These are phyloP conservation scores for Zostera marina DNA, from an alignment of 116 monocot species.

Conservation along the genomic window DNA sequence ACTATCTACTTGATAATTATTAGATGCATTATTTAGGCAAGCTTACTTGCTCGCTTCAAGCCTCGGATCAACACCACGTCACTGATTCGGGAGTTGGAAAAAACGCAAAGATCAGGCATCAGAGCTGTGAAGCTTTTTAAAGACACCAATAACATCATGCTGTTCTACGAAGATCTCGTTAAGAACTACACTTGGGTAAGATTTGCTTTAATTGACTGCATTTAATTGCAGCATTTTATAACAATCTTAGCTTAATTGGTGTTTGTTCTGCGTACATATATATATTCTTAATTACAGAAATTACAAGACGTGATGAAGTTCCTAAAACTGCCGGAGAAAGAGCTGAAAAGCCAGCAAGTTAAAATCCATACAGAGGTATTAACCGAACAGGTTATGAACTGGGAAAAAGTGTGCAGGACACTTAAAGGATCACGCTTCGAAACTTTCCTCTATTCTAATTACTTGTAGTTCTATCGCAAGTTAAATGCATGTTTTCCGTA, in stretches of 20 bases:
- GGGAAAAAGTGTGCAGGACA: conserved; percentile 30
- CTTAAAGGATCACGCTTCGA: conserved; percentile 53
- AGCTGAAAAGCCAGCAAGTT: conserved; percentile 53
- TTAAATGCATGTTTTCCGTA: too few species aligned
- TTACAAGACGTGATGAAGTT: conserved; percentile 54
- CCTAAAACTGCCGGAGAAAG: conserved; percentile 37
- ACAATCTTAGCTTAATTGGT: too few species aligned
- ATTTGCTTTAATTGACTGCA: too few species aligned
- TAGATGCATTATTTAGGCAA: conserved; percentile 29
- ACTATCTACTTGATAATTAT: too few species aligned
- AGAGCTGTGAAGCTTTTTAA: conserved; percentile 49
- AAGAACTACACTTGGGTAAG: conserved; percentile 38
- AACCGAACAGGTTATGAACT: conserved; percentile 52
- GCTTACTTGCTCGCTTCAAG: conserved; percentile 59
- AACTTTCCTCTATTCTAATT: conserved; percentile 30
- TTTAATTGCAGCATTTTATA: too few species aligned
- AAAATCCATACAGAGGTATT: conserved; percentile 75
- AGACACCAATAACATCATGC: conserved; percentile 43
- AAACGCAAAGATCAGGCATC: conserved; percentile 17
- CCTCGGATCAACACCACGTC: conserved; percentile 34
- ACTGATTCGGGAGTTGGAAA: conserved; percentile 34
- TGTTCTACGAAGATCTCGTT: conserved; percentile 77
- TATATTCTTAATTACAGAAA: conserved; percentile 20
- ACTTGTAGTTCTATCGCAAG: background rate
- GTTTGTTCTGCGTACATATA: too few species aligned